phyloP scores from a whole-genome alignment of 73 alveolate genomes.

The Stentor coeruleus region DNA sequence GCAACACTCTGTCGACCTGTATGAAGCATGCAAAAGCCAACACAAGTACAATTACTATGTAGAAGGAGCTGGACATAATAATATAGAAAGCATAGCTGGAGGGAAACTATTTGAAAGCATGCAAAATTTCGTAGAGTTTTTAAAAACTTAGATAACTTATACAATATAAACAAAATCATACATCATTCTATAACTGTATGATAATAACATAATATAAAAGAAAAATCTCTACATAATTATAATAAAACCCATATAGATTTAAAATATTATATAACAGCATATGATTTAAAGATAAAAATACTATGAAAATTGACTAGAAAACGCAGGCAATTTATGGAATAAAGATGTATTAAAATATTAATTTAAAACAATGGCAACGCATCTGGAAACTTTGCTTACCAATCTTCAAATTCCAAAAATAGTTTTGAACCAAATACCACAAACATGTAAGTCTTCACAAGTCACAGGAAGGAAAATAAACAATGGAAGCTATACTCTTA shows the following conservation, averaged over 20 bases:
- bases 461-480: neutral
- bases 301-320: too few species aligned
- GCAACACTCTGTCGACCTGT: constrained; percentile 68
- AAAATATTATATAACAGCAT: too few species aligned
- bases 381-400: neutral
- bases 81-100: constrained; percentile 52
- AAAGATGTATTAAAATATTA: too few species aligned
- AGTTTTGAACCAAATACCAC: neutral
- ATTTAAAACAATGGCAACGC: too few species aligned
- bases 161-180: too few species aligned
- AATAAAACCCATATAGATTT: too few species aligned
- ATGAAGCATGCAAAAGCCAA: constrained; percentile 44
- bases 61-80: constrained; percentile 73
- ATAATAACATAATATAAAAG: too few species aligned
- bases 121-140: neutral
- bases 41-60: constrained; percentile 45
- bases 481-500: neutral
- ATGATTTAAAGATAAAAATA: too few species aligned
- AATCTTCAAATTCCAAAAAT: neutral
- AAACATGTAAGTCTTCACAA: neutral
- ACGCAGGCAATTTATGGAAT: too few species aligned
- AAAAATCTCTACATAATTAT: too few species aligned
- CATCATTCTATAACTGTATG: too few species aligned
- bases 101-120: constrained; percentile 27
- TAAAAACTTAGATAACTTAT: too few species aligned